Conservation (phyloP, 2,329 filamentous ascomycete species). For the Aspergillus ochraceoroseus region DNA sequence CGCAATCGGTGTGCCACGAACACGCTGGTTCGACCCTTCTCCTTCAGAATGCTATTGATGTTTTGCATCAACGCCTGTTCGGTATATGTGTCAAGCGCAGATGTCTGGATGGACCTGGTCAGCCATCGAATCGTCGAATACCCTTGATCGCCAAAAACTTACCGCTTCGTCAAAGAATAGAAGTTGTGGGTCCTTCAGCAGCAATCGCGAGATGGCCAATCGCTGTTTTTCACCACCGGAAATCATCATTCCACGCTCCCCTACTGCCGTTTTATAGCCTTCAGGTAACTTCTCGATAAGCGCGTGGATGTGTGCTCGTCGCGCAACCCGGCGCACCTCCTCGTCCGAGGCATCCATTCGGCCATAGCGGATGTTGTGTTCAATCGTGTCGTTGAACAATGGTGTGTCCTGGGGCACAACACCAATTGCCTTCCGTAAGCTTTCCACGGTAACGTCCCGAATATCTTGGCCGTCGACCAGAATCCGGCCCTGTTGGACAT, state of each 20-base stretch:
- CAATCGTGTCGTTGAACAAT: constrained; percentile 92
- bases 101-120: constrained; percentile 57
- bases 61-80: constrained; percentile 86
- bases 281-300: constrained; percentile 74
- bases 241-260: constrained; percentile 94
- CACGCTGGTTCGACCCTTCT: constrained; percentile 83
- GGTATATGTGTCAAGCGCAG: constrained; percentile 85
- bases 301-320: constrained; percentile 77
- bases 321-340: constrained; percentile 69
- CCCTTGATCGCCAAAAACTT: constrained; percentile 34
- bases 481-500: constrained; percentile 78
- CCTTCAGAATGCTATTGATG: constrained; percentile 85
- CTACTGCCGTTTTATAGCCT: constrained; percentile 87
- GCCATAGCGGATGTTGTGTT: constrained; percentile 93
- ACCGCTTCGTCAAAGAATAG: constrained; percentile 91
- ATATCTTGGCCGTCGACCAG: constrained; percentile 92
- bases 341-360: constrained; percentile 69
- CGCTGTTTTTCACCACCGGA: constrained; percentile 92
- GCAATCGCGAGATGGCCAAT: constrained; percentile 72
- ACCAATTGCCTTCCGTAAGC: constrained; percentile 77
- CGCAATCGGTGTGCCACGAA: constrained; percentile 90
- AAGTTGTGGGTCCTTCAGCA: constrained; percentile 83
- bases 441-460: constrained; percentile 73
- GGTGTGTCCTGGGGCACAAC: constrained; percentile 97
- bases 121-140: too few relatives aligned